Percentiles rank a stretch among this genome's conserved stretches.
These are phyloP conservation scores for Phytophthora ohioensis DNA, from an alignment of 352 stramenopile genomes.

Conservation along the genomic window DNA sequence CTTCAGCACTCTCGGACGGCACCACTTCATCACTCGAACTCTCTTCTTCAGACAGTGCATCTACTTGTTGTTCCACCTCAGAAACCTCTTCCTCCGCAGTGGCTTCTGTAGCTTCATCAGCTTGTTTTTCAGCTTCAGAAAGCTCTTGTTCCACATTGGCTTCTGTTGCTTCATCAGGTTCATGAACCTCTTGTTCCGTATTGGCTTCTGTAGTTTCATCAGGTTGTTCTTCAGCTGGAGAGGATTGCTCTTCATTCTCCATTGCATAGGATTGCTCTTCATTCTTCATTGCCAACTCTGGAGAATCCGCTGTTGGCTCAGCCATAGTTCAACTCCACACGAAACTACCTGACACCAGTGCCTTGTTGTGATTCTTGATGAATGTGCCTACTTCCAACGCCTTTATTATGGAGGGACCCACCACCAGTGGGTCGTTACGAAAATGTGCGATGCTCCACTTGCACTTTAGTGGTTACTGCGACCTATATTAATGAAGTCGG, in stretches of 20 bases:
- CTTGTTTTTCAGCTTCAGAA: background rate
- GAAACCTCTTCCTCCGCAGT: background rate
- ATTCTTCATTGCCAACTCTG: background rate
- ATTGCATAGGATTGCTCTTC: constrained; percentile 2
- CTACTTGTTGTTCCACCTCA: background rate
- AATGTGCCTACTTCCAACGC: constrained; percentile 1
- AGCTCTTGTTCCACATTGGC: background rate
- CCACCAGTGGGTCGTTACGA: constrained; percentile 17
- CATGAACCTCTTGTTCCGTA: background rate
- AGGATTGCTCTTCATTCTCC: constrained; percentile 7
- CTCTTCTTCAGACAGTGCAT: background rate
- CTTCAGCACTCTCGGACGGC: background rate
- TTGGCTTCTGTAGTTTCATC: background rate
- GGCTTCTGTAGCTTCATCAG: background rate
- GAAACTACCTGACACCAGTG: background rate
- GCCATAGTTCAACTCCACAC: background rate
- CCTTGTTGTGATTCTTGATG: constrained; percentile 11
- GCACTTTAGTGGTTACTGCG: background rate
- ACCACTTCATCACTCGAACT: background rate
- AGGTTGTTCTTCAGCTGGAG: background rate
- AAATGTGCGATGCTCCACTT: background rate
- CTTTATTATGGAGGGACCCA: constrained; percentile 3
- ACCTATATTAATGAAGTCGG: background rate
- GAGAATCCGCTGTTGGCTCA: constrained; percentile 10
- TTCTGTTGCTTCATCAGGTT: background rate